Evolutionary conservation across 768 basidiomycete genomes (phyloP).

Genomic region (Leccinum sublutescens): DNA sequence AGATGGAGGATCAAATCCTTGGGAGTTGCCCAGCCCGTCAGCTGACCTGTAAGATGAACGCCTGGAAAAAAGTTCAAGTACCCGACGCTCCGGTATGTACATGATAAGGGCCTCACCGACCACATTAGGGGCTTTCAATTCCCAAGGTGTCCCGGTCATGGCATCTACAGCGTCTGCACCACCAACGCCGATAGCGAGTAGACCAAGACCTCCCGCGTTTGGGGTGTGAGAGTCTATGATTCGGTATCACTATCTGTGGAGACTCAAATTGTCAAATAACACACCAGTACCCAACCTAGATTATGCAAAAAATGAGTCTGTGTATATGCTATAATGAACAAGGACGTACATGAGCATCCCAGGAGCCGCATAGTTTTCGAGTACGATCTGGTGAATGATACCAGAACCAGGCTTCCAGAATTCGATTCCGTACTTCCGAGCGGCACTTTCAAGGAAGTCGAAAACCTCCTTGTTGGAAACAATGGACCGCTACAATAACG

Average conservation of each 20-base stretch:
- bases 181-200: slow-evolving; percentile 98
- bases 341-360: slow-evolving; percentile 81
- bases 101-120: slow-evolving; percentile 51
- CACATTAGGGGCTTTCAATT: slow-evolving; percentile 86
- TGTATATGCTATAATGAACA: neutral
- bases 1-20: slow-evolving; percentile 96
- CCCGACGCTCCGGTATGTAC: neutral
- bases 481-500: slow-evolving; percentile 63
- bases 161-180: slow-evolving; percentile 98
- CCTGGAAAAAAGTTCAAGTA: slow-evolving; percentile 43
- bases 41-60: slow-evolving; percentile 81
- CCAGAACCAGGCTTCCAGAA: slow-evolving; percentile 94
- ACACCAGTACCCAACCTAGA: slow-evolving; percentile 78
- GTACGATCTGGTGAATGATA: slow-evolving; percentile 96
- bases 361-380: slow-evolving; percentile 96
- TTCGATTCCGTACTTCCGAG: slow-evolving; percentile 90
- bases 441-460: slow-evolving; percentile 92
- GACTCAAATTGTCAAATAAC: slow-evolving; percentile 7
- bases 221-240: slow-evolving; percentile 92
- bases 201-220: slow-evolving; percentile 94
- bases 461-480: slow-evolving; percentile 94
- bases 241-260: neutral
- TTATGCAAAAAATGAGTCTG: slow-evolving; percentile 4
- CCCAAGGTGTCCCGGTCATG: slow-evolving; percentile 98
- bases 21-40: slow-evolving; percentile 90